Base-by-base conservation (phyloP, 2,329 filamentous ascomycete genomes). In the Alternaria panax region DNA sequence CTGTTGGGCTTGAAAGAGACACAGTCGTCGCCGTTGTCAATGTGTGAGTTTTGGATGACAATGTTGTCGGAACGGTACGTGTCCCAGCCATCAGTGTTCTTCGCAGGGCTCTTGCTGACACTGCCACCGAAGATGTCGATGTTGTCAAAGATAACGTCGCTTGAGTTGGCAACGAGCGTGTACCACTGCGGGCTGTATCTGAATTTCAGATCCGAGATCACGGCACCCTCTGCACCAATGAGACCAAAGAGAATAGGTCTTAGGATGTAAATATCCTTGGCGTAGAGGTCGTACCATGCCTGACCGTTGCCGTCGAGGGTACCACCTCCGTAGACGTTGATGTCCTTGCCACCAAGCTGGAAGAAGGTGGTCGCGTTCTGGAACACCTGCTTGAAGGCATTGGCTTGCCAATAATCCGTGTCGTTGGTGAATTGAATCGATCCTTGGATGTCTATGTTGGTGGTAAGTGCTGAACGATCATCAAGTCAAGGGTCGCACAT, bases 1-100 rank as follows among this genome's bases (percentile, higher is more conserved):
- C 84, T 88, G 74, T 91, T 92, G 18, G 89, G 89, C 76, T 92
- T 92, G 83, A 92, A 91, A 0, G 88, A 88, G 12, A 92, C 87
- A 60, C 90, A 92, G 72, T 92, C 87, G 71, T 91, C 88, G 34
- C 86, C 87, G 66, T 90, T 90, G 73, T 86, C 81, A 63, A 88
- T 84, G 25, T 84, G 75, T 0, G 86, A 90, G 71, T 91, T 86
- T 68, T 91, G 88, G 34, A 91, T 90, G 0, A 88, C 84, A 34
- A 91, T 82, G 50, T 85, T 84, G 24, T 82, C 78, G 12, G 84
- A 86, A 7, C 87, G 85, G 70, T 90, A 88, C 1, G 85, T 88
- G 64, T 89, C 86, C 85, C 85, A 84, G 14, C 69, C 87, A 69
- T 90, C 88, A 0, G 87, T 90, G 74, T 91, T 91, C 75, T 88